Base-by-base conservation (phyloP, 371 early-diverging fungal genomes). In the Synchytrium microbalum region DNA sequence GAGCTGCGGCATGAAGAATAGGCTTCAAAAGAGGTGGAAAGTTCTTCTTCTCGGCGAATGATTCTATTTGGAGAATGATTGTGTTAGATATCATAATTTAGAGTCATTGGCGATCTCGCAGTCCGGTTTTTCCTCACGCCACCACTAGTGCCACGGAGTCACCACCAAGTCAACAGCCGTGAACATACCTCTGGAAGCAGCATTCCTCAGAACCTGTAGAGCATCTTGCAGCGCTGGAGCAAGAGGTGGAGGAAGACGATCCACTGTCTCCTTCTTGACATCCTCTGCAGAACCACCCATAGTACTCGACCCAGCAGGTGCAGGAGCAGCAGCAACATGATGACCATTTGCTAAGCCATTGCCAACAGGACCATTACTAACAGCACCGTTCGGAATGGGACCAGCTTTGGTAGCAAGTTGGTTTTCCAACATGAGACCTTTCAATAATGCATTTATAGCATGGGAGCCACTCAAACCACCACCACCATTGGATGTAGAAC, bases 1-100 rank as follows among this genome's bases (percentile, higher is more conserved):
- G 29, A 5, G 65, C 68, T 16, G 62, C 60, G 14, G 65, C 61
- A 33, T 66, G 52, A 16, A 73, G 67, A 1, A 63, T 62, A 19
- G 74, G 74, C 31, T 64, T 62, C 1, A 73, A 61, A n/a, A 59
- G 51, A 53, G 63, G 65, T 14, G 74, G 74, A 38, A 73, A 73
- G 31, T 59, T 61, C 26, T n/a, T 23, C 27, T 30, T 30, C 3
- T 59, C 29, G 8, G 59, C 59, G 10, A 19, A 59, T 32, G 59
- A 25, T 32, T 59, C 59, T 59, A 19, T 3, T 19, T 5, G 5
- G 46, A 38, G 10, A 38, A 10, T 38, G 46, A 38, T 10, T 10
- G 46, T 38, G n/a, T n/a, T n/a, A n/a, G n/a, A n/a, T n/a, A n/a
- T n/a, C n/a, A n/a, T n/a, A n/a, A n/a, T n/a, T n/a, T n/a, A n/a